These are phyloP conservation scores for Backusella tarrabulga DNA, from an alignment of 192 early-diverging fungal genomes.

Conservation along the genomic window DNA sequence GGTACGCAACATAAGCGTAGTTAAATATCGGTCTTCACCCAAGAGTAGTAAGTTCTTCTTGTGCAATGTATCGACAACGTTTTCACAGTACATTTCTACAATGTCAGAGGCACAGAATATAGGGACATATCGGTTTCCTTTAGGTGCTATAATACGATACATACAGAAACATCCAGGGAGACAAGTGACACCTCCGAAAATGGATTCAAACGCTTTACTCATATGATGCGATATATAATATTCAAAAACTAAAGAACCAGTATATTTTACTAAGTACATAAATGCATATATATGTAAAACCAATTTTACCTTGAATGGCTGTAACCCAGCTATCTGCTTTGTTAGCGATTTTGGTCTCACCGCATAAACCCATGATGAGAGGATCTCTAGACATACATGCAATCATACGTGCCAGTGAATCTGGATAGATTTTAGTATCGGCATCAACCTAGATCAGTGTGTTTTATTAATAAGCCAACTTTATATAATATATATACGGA, in stretches of 20 bases:
- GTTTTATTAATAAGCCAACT: not conserved
- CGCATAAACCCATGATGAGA: constrained; percentile 91
- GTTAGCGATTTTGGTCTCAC: constrained; percentile 95
- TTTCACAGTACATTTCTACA: constrained; percentile 67
- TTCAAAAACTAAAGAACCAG: constrained; percentile 59
- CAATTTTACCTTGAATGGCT: constrained; percentile 69
- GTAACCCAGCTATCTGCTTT: constrained; percentile 85
- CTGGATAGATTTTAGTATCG: constrained; percentile 76
- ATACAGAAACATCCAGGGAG: constrained; percentile 76
- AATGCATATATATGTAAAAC: not conserved
- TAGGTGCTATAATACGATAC: constrained; percentile 73
- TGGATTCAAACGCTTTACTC: constrained; percentile 68
- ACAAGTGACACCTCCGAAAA: constrained; percentile 71
- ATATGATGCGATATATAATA: constrained; percentile 75
- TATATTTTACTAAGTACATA: not conserved
- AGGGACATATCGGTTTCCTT: constrained; percentile 64
- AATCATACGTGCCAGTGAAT: constrained; percentile 79
- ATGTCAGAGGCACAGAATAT: constrained; percentile 75
- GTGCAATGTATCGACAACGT: constrained; percentile 66
- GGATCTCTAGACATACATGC: constrained; percentile 85
- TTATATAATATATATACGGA: not conserved
- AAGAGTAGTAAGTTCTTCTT: constrained; percentile 73
- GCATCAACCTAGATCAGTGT: constrained; percentile 60
- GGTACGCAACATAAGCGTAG: constrained; percentile 72
- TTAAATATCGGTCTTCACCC: constrained; percentile 74